Evolutionary conservation across 352 stramenopile genomes (phyloP), one percentile per base, ranked within the genome.

Genomic region (Pythium sukuiense): DNA sequence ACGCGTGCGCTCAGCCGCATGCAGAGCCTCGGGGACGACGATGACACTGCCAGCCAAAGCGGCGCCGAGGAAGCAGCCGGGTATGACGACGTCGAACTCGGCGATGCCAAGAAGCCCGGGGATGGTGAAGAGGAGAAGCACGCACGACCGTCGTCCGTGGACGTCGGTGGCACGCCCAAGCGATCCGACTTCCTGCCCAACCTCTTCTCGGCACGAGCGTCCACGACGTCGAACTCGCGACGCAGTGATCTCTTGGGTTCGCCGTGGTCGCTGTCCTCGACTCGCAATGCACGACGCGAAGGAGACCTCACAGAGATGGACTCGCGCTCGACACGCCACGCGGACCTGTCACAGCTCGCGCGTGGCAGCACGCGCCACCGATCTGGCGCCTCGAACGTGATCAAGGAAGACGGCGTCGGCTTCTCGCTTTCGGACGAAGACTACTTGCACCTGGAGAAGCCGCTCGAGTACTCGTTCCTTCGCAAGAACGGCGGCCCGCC

Each of bases 341-440:
- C 49, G 2, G 72, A 79, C 20, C 20, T 72, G 1, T 55, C 62
- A 9, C 29, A 57, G 14, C 41, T 76, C n/a, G 57, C 76, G 18
- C 66, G 79, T 12, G 59, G 52, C 2, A 86, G 69, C 58, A 80
- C 72, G 32, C 65, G 77, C 0, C 60, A 50, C 16, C 64, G 59
- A 12, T 24, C 39, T 3, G 39, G 39, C 14, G 39, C 39, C 14
- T 71, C 68, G 7, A 72, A 50, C 37, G 61, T 70, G 27, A 65
- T 79, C 55, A 66, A 75, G 35, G 74, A 81, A 35, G 74, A 78
- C 32, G 59, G 65, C 46, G 74, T 78, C 16, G 74, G 74, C 14
- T 78, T 81, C 24, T 81, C 74, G 13, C 74, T 92, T 13, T 92
- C 83, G 7, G 83, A 92, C 26, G 81, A 88, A 69, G 81, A 92